A percentile compares a stretch with the other conserved stretches of the same genome.
Evolutionary conservation across 805 yeast species (phyloP).

Genomic region (Candida michaelii): DNA sequence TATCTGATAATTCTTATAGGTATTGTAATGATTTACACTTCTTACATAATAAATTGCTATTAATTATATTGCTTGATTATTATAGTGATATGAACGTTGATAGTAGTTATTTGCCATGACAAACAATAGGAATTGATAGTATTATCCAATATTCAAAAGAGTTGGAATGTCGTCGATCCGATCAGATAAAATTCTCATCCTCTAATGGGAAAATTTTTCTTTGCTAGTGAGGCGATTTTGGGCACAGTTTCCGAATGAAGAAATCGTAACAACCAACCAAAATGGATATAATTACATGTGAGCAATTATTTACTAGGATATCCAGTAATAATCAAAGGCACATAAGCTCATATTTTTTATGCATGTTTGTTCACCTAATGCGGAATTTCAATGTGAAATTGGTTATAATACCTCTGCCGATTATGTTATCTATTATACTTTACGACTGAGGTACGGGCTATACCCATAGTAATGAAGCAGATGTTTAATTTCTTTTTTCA

Average conservation of each 20-base stretch:
- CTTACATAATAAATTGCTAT: no score
- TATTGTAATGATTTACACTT: neutral
- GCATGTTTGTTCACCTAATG: neutral
- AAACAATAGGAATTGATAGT: no score
- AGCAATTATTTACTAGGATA: no score
- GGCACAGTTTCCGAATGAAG: neutral
- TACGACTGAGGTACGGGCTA: neutral
- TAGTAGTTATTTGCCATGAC: no score
- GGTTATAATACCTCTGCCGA: neutral
- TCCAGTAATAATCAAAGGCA: no score
- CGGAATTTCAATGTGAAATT: neutral
- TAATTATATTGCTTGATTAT: no score
- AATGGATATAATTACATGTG: neutral
- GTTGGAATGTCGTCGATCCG: conserved; percentile 5
- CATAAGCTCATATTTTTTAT: neutral
- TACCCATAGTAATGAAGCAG: neutral
- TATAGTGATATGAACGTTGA: no score
- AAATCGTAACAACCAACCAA: conserved; percentile 4
- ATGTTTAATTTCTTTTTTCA: no score
- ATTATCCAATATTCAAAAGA: no score
- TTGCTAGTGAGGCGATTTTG: neutral
- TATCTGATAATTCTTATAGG: neutral
- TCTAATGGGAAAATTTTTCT: neutral
- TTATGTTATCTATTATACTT: neutral
- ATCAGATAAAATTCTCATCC: conserved; percentile 3